Conservation (phyloP, 805 yeast genomes). For the Hanseniaspora lachancei region DNA sequence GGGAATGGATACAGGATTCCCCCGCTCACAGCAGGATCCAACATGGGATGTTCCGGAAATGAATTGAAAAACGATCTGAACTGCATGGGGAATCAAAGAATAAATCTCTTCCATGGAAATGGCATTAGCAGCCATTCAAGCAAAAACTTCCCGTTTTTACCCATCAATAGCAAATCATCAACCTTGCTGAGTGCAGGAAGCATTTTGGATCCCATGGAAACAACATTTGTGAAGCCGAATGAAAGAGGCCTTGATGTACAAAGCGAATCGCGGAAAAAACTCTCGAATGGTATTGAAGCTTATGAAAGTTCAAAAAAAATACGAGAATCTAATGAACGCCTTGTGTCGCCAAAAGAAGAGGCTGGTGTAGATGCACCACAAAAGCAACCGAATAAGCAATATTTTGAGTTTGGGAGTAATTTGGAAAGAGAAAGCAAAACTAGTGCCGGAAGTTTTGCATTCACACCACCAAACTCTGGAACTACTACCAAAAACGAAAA, state of each 20-base stretch:
- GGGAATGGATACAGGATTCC: not conserved
- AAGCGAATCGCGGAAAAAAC: not conserved
- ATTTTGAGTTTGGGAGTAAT: not conserved
- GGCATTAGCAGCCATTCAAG: not conserved
- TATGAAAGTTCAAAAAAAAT: not conserved
- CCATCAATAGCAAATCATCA: not conserved
- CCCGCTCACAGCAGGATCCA: not conserved
- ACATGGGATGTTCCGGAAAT: not conserved
- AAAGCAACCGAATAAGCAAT: not conserved
- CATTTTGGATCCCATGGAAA: not conserved
- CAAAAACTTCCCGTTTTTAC: not conserved
- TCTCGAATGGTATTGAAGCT: not conserved
- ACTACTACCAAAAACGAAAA: not conserved
- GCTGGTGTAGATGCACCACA: too few relatives aligned
- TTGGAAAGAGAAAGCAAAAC: not conserved
- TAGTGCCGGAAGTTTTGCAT: not conserved
- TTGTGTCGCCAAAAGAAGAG: not conserved
- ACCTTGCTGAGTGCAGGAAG: not conserved
- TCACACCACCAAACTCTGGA: conserved; percentile 6
- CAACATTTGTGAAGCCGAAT: not conserved
- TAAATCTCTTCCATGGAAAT: not conserved
- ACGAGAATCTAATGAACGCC: not conserved
- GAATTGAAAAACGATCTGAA: not conserved
- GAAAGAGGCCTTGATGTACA: not conserved
- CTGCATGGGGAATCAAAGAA: not conserved